phyloP scores from a whole-genome alignment of 129 eudicot species.

The Rutidosis leptorrhynchoides region DNA sequence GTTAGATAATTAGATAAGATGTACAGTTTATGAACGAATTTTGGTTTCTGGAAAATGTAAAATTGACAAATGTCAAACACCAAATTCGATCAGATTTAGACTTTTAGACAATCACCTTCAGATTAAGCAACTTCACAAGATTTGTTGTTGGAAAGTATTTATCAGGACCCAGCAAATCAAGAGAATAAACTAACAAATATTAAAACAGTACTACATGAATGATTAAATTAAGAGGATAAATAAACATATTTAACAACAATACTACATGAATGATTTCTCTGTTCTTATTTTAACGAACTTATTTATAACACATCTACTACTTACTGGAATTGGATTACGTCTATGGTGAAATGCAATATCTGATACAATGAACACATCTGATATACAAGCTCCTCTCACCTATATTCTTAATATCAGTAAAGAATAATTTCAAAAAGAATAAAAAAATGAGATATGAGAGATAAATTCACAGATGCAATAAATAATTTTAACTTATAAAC shows the following conservation, averaged over 20 bases:
- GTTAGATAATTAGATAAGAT: slow-evolving; percentile 18
- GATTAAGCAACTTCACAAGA: slow-evolving; percentile 56
- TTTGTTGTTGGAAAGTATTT: slow-evolving; percentile 68
- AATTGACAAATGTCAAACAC: not conserved
- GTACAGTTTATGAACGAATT: not conserved
- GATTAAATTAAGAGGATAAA: too few species aligned
- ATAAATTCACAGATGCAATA: not conserved
- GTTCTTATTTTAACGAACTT: not conserved
- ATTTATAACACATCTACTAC: slow-evolving; percentile 8
- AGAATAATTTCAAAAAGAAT: not conserved
- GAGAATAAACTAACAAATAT: too few species aligned
- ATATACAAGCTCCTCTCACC: slow-evolving; percentile 64
- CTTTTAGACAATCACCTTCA: slow-evolving; percentile 51
- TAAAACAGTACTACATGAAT: too few species aligned
- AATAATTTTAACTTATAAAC: slow-evolving; percentile 3
- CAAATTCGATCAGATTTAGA: not conserved
- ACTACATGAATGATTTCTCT: not conserved
- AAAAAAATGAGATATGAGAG: too few species aligned
- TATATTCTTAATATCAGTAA: slow-evolving; percentile 22
- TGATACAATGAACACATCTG: slow-evolving; percentile 60
- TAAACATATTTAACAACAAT: not conserved
- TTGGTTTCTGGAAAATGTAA: not conserved
- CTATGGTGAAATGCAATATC: slow-evolving; percentile 70
- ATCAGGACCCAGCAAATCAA: slow-evolving; percentile 60
- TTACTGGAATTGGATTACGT: slow-evolving; percentile 73